Evolutionary conservation across 768 basidiomycete species (phyloP).

Genomic region (Coprinopsis sp.): DNA sequence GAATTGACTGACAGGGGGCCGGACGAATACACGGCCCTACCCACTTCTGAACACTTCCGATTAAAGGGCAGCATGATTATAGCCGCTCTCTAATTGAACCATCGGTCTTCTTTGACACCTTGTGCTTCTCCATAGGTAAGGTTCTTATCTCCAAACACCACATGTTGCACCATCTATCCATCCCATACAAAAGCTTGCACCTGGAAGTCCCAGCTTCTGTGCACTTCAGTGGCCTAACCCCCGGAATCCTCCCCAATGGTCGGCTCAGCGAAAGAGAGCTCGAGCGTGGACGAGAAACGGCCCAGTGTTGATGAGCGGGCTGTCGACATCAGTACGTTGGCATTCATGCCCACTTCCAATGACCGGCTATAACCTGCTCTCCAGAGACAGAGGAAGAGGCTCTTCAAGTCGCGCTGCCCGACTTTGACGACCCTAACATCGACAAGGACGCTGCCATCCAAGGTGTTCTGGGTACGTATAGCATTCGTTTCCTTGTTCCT

Average conservation of each 20-base stretch:
- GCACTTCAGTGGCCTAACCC: too few relatives aligned
- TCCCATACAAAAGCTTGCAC: constrained; percentile 32
- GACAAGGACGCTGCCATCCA: constrained; percentile 42
- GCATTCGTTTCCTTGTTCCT: constrained; percentile 22
- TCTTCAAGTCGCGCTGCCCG: constrained; percentile 23
- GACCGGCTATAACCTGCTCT: constrained; percentile 2
- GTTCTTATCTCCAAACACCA: constrained; percentile 6
- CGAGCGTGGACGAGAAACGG: background rate
- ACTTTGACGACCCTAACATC: constrained; percentile 53
- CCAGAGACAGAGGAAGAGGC: constrained; percentile 23
- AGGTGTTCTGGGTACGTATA: constrained; percentile 37
- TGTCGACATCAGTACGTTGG: constrained; percentile 5
- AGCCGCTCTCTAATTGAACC: too few relatives aligned
- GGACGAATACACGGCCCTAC: too few relatives aligned
- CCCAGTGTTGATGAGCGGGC: background rate
- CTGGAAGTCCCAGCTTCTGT: too few relatives aligned
- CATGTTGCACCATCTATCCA: constrained; percentile 6
- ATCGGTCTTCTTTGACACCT: background rate
- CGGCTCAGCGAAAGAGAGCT: too few relatives aligned
- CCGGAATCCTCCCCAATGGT: too few relatives aligned
- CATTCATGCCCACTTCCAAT: background rate
- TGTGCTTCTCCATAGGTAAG: background rate
- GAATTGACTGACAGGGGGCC: too few relatives aligned
- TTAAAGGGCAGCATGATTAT: too few relatives aligned
- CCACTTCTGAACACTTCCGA: too few relatives aligned